Evolutionary conservation across 345 rosid species (phyloP).

Genomic region (Citrus unshiu): DNA sequence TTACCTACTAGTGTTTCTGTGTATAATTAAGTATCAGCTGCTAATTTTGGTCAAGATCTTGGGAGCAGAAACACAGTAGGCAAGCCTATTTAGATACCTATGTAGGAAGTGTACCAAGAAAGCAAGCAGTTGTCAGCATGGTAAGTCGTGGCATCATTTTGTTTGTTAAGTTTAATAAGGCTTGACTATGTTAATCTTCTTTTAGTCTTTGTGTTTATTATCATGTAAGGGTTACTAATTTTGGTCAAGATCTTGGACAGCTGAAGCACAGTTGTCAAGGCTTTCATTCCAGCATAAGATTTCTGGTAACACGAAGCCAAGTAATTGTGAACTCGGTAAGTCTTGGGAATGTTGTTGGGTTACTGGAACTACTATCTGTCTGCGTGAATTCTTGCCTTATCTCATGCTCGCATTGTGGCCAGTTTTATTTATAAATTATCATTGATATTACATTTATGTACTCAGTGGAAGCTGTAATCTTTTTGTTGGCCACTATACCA

Average conservation of each 20-base stretch:
- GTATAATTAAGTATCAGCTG: not conserved
- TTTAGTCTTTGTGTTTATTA: not conserved
- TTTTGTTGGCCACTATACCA: not conserved
- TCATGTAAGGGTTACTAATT: not conserved
- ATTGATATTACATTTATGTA: not conserved
- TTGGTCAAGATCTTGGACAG: slow-evolving; percentile 1
- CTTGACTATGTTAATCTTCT: not conserved
- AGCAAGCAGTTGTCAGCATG: not conserved
- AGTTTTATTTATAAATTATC: not conserved
- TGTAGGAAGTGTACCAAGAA: not conserved
- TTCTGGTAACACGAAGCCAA: not conserved
- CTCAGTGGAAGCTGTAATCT: not conserved
- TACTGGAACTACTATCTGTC: not conserved
- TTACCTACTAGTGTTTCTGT: not conserved
- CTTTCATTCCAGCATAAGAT: not conserved
- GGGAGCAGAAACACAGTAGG: not conserved
- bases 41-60: slow-evolving; percentile 6
- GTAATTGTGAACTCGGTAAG: not conserved
- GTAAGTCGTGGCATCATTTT: not conserved
- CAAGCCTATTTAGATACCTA: not conserved
- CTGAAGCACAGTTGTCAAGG: not conserved
- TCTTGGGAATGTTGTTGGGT: not conserved
- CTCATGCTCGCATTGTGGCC: not conserved
- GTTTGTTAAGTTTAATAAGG: not conserved
- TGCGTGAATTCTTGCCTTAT: not conserved